Base-by-base conservation (phyloP, 176 grass and related monocot genomes). In the Carex cristatella region DNA sequence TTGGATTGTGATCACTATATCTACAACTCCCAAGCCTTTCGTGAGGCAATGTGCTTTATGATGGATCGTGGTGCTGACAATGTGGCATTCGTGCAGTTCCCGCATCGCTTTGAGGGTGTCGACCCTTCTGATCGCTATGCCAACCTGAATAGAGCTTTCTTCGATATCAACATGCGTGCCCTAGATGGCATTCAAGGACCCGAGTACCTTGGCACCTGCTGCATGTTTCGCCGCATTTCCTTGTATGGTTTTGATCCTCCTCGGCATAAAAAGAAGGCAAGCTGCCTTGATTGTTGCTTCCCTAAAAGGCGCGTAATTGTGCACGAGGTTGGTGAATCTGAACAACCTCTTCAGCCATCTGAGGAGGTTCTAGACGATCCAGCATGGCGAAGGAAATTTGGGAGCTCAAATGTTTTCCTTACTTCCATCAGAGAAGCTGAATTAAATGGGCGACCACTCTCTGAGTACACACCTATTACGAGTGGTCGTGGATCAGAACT, bases 111-210 rank as follows among this genome's bases (percentile, higher is more conserved):
- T 46, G 83, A 85, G 66, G 83, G 83, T 38, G 51, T 85, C 14
- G 83, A 85, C 12, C 66, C 66, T 72, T 61, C 83, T 60, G 83
- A 85, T 33, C 83, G 83, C 49, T 85, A 85, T 63, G 54, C 46
- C 37, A 85, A 75, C 83, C 44, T 77, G 18, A 85, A 85, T 51
- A 42, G 83, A 48, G 83, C 15, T 44, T 85, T 85, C 67, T 85
- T 73, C 7, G 83, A 85, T 61, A 73, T 72, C 15, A 85, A 28
- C 16, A 77, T 74, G 83, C 55, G 32, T 75, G 83, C 65, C 4
- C 28, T 85, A 72, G 83, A 85, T 61, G 83, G 83, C 32, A 72
- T 85, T 46, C 83, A 85, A 77, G 83, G 83, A 18, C 83, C 83
- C 13, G 70, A 74, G 33, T 85, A 85, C 31, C 62, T 85, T 33